A percentile compares a stretch with the other conserved stretches of the same genome.
phyloP scores from a whole-genome alignment of 1,284 basidiomycete genomes.

The Apiotrichum gamsii region DNA sequence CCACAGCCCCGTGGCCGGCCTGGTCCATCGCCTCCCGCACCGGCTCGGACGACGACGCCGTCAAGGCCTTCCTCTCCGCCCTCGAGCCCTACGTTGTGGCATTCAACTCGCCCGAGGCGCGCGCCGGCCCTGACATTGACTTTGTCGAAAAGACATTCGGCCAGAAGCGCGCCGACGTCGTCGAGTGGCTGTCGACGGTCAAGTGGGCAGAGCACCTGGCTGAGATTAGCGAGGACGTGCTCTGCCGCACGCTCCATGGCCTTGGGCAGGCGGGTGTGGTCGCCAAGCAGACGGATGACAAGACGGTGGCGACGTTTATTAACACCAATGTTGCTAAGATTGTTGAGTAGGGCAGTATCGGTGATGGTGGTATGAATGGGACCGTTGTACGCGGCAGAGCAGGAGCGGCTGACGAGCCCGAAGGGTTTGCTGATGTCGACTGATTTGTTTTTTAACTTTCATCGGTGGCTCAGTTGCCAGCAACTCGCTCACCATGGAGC shows the following conservation, averaged over 20 bases:
- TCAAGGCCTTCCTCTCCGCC: slow-evolving; percentile 58
- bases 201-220: slow-evolving; percentile 64
- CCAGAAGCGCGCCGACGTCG: slow-evolving; percentile 57
- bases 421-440: too few relatives aligned
- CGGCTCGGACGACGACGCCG: slow-evolving; percentile 51
- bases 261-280: slow-evolving; percentile 71
- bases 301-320: slow-evolving; percentile 59
- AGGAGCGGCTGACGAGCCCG: too few relatives aligned
- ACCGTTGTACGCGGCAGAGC: too few relatives aligned
- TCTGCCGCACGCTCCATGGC: slow-evolving; percentile 34
- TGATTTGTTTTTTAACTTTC: too few relatives aligned
- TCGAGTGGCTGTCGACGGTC: slow-evolving; percentile 77
- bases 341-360: slow-evolving; percentile 35
- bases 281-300: slow-evolving; percentile 56
- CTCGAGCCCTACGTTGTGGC: slow-evolving; percentile 61
- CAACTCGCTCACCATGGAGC: too few relatives aligned
- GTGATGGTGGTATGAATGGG: too few relatives aligned
- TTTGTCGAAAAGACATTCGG: slow-evolving; percentile 74
- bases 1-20: slow-evolving; percentile 85
- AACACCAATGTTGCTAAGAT: slow-evolving; percentile 54
- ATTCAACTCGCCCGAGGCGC: slow-evolving; percentile 62
- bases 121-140: slow-evolving; percentile 58
- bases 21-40: slow-evolving; percentile 87
- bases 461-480: too few relatives aligned
- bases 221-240: slow-evolving; percentile 51